Evolutionary conservation across 2,329 filamentous ascomycete genomes (phyloP).

Genomic region (Orbilia ellipsospora): DNA sequence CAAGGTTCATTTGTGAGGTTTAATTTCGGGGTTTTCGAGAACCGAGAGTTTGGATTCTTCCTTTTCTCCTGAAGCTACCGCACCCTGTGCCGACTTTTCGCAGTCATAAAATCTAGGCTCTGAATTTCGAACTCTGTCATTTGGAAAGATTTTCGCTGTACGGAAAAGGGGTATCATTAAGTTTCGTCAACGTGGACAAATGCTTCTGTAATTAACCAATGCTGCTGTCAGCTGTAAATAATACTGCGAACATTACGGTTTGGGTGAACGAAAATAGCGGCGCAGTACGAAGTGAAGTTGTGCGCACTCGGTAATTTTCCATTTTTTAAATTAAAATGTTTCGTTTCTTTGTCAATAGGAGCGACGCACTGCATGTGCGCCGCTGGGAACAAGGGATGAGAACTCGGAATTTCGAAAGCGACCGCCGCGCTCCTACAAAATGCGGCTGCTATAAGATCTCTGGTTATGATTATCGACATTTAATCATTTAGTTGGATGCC

Average conservation of each 20-base stretch:
- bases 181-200: constrained; percentile 5
- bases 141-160: constrained; percentile 42
- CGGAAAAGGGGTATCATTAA: constrained; percentile 32
- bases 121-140: no score
- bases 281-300: constrained; percentile 20
- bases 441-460: constrained; percentile 37
- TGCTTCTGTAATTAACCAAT: constrained; percentile 23
- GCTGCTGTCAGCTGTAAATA: constrained; percentile 27
- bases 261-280: constrained; percentile 22
- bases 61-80: constrained; percentile 2
- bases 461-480: constrained; percentile 19
- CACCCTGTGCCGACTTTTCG: background rate
- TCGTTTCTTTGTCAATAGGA: constrained; percentile 17
- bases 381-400: constrained; percentile 9
- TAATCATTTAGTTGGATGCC: background rate
- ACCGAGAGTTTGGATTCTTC: constrained; percentile 25
- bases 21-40: constrained; percentile 50
- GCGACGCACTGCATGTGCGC: constrained; percentile 24
- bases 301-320: constrained; percentile 29
- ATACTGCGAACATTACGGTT: constrained; percentile 19
- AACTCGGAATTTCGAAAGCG: constrained; percentile 6
- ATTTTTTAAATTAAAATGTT: constrained; percentile 52
- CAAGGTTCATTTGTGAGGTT: constrained; percentile 40
- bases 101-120: no score
- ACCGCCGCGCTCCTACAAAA: constrained; percentile 11